phyloP scores from a whole-genome alignment of 768 basidiomycete species.

The Hemileccinum rubropunctum region DNA sequence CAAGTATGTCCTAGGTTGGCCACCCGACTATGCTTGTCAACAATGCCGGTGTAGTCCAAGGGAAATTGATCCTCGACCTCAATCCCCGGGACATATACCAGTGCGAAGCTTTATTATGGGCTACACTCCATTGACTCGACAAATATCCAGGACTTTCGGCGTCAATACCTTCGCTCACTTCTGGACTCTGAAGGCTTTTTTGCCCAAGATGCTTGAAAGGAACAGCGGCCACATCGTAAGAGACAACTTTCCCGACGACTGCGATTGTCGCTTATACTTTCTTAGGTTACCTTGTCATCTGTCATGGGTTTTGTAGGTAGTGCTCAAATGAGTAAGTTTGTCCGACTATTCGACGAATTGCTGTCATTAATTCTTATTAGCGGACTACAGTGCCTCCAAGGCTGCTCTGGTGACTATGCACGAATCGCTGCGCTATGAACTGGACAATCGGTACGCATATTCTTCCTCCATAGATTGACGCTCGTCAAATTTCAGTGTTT shows the following conservation, averaged over 20 bases:
- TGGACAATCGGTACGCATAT: conserved; percentile 65
- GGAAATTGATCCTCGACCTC: conserved; percentile 82
- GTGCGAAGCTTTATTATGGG: conserved; percentile 62
- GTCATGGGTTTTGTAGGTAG: conserved; percentile 68
- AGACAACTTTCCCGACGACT: conserved; percentile 5
- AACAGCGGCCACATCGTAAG: conserved; percentile 84
- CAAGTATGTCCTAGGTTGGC: conserved; percentile 56
- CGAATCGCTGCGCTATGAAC: conserved; percentile 83
- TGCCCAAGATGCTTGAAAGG: conserved; percentile 78
- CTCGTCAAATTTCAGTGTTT: neutral
- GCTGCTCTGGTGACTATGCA: conserved; percentile 81
- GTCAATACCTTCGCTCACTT: conserved; percentile 89
- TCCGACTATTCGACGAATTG: neutral
- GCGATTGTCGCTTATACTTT: conserved; percentile 13
- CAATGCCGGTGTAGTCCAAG: conserved; percentile 93
- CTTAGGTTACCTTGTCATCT: conserved; percentile 75
- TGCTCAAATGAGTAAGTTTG: conserved; percentile 69
- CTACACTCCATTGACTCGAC: neutral
- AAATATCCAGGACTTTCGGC: conserved; percentile 68
- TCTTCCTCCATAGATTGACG: neutral
- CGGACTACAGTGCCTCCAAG: conserved; percentile 92
- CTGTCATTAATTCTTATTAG: conserved; percentile 36
- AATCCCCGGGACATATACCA: conserved; percentile 73
- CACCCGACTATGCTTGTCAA: conserved; percentile 89
- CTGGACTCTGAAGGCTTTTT: conserved; percentile 90